phyloP scores from a whole-genome alignment of 2,329 filamentous ascomycete species.

The Xylariaceae sp. region DNA sequence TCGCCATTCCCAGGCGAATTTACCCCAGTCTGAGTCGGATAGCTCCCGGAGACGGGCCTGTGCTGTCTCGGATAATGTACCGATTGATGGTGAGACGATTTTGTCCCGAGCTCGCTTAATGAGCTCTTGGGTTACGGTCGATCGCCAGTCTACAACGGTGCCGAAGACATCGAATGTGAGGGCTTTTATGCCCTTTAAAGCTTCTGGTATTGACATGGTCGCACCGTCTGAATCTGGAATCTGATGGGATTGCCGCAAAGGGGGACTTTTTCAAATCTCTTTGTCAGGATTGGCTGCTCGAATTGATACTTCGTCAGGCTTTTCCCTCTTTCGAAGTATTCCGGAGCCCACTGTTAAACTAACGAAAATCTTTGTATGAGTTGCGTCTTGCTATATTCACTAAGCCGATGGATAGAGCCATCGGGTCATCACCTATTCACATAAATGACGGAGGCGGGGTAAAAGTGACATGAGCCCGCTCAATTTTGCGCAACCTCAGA shows the following conservation, averaged over 20 bases:
- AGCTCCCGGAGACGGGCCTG: constrained; percentile 48
- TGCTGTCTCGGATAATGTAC: constrained; percentile 42
- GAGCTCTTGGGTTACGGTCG: constrained; percentile 59
- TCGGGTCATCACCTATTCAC: too few relatives aligned
- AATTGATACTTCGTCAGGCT: too few relatives aligned
- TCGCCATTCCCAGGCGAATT: constrained; percentile 69
- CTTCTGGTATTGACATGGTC: constrained; percentile 12
- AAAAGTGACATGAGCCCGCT: too few relatives aligned
- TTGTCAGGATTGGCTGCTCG: neutral
- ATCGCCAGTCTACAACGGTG: constrained; percentile 76
- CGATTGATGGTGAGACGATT: constrained; percentile 42
- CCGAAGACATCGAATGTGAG: constrained; percentile 76
- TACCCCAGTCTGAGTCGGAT: constrained; percentile 55
- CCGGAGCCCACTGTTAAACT: too few relatives aligned
- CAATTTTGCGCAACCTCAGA: too few relatives aligned
- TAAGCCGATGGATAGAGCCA: too few relatives aligned
- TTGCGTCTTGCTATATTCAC: too few relatives aligned
- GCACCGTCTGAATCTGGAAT: neutral
- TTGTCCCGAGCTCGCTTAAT: constrained; percentile 45
- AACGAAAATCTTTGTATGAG: too few relatives aligned
- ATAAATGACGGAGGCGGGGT: too few relatives aligned
- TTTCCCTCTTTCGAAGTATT: too few relatives aligned
- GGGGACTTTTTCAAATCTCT: neutral
- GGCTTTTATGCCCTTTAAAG: constrained; percentile 43
- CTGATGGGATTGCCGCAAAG: neutral